Evolutionary conservation across 306 rosid genomes (phyloP).

Genomic region (Rubus idaeus): DNA sequence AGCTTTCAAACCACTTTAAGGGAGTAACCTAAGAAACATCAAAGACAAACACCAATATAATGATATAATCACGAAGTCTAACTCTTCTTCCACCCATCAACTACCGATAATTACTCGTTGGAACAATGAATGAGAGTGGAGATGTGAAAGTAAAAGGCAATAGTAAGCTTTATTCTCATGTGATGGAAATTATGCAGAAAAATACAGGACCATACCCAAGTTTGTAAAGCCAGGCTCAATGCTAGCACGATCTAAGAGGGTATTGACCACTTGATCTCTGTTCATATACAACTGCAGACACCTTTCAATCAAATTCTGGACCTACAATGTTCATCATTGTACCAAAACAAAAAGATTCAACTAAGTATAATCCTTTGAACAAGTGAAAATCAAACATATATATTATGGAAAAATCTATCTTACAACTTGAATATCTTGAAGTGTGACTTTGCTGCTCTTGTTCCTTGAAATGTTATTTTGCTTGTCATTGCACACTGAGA

Average conservation of each 20-base stretch:
- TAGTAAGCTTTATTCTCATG: neutral
- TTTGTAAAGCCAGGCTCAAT: conserved; percentile 23
- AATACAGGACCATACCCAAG: conserved; percentile 11
- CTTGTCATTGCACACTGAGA: neutral
- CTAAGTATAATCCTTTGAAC: neutral
- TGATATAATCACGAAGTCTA: neutral
- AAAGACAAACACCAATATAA: neutral
- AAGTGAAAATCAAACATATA: conserved; percentile 10
- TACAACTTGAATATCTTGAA: conserved; percentile 20
- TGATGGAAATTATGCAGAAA: neutral
- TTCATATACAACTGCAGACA: conserved; percentile 22
- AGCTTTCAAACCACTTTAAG: neutral
- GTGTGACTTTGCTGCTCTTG: conserved; percentile 13
- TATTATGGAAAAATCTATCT: neutral
- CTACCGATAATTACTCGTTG: neutral
- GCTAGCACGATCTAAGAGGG: conserved; percentile 14
- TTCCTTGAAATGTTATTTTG: neutral
- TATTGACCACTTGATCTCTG: conserved; percentile 6
- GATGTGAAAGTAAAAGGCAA: neutral
- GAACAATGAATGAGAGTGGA: neutral
- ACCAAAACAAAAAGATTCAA: neutral
- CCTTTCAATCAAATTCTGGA: conserved; percentile 27
- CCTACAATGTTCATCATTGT: conserved; percentile 9
- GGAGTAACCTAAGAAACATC: neutral
- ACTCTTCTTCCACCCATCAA: neutral